phyloP scores from a whole-genome alignment of 2,329 filamentous ascomycete genomes.

The Alternaria atra region DNA sequence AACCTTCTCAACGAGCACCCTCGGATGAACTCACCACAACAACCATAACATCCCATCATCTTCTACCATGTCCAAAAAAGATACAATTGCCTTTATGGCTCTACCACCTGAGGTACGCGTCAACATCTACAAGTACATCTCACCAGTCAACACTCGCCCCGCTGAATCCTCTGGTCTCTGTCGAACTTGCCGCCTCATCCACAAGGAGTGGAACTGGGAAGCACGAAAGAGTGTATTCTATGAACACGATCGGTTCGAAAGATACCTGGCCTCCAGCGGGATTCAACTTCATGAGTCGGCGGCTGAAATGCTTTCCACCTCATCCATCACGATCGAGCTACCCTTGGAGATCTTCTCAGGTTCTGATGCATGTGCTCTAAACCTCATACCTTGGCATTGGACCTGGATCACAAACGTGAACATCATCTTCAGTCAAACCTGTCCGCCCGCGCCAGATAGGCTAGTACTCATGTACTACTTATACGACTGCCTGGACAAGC shows the following conservation, averaged over 20 bases:
- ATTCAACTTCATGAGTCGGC: not conserved
- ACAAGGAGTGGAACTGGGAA: not conserved
- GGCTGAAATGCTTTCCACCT: not conserved
- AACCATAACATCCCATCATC: not conserved
- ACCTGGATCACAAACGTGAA: not conserved
- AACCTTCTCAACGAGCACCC: not conserved
- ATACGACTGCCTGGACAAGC: not conserved
- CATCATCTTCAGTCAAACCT: not conserved
- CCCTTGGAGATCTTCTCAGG: not conserved
- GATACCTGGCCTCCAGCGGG: not conserved
- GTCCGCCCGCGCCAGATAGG: not conserved
- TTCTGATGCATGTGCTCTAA: fast-evolving
- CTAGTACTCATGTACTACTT: not conserved
- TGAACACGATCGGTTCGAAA: not conserved
- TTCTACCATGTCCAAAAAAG: not conserved
- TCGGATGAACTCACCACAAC: not conserved
- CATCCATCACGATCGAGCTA: not conserved
- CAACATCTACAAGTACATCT: not conserved
- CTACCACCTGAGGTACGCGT: not conserved
- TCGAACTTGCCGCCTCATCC: not conserved
- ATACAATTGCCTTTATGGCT: not conserved
- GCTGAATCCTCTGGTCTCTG: not conserved
- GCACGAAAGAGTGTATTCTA: not conserved
- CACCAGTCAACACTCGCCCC: not conserved
- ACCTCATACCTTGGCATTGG: conserved; percentile 1